Base-by-base conservation (phyloP, 2,329 filamentous ascomycete species). In the Rutstroemia sydowiana region DNA sequence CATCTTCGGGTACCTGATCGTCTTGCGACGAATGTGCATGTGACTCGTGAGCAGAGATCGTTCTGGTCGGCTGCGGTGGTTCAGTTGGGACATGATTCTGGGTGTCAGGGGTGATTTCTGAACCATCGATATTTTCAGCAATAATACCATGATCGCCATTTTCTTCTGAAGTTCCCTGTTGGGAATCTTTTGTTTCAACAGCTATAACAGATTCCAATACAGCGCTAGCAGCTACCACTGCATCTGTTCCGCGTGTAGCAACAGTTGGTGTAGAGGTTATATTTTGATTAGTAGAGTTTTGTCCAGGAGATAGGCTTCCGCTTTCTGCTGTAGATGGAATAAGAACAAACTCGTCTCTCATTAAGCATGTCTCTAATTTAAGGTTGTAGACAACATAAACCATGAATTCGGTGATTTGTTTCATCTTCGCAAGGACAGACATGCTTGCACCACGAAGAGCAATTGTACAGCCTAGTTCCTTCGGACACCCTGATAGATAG, bases 351-450 rank as follows among this genome's bases (percentile, higher is more conserved):
- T 95, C 91, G 66, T 98, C 93, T 48, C 88, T 81, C 78, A 98
- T 88, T 42, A 98, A 74, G 61, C 88, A 95, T 1, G 93, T 95
- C 70, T 98, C 93, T 13, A 98, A 77, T 65, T 95, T 95, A 48
- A 98, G 75, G 62, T 96, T 98, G 70, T 98, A 98, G 11, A 97
- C 91, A 18, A 98, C 95, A 61, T 97, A 98, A 34, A 95, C 87
- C 92, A 98, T 96, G 65, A 98, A 97, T 66, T 98, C 93, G 10
- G 92, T 93, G 59, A 98, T 93, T 48, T 83, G 81, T 70, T 98
- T 98, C 68, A 98, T 82, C 61, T 84, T 87, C 1, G 82, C 75
- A 16, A 98, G 75, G 0, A 82, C 75, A 44, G 79, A 73, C 28
- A 82, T 84, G 54, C 86, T 82, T 3, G 86, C 88, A 1, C 93